A percentile compares a stretch with the other conserved stretches of the same genome.
Conservation (phyloP, 192 early-diverging fungal species). For the Glomus cerebriforme region DNA sequence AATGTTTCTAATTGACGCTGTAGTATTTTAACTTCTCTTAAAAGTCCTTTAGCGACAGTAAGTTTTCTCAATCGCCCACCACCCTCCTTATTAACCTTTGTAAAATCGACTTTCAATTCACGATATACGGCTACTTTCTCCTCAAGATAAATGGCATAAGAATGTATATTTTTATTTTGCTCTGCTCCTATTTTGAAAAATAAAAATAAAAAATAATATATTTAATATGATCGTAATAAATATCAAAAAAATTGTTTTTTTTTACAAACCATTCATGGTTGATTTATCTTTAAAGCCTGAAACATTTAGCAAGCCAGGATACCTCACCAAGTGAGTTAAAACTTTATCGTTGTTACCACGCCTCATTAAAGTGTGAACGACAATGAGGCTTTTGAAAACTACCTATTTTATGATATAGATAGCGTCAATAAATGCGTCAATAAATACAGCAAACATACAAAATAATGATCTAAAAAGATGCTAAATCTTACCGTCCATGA, state of each 20-base stretch:
- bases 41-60: constrained; percentile 58
- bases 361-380: constrained; percentile 74
- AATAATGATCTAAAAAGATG: background rate
- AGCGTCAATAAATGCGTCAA: background rate
- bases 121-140: constrained; percentile 68
- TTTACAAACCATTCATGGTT: constrained; percentile 28
- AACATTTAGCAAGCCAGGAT: constrained; percentile 52
- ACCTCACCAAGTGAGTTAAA: constrained; percentile 53
- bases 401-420: background rate
- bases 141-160: constrained; percentile 70
- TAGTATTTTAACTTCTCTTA: constrained; percentile 61
- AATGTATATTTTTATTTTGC: constrained; percentile 64
- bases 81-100: constrained; percentile 42
- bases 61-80: constrained; percentile 57
- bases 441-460: background rate
- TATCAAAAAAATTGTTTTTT: background rate
- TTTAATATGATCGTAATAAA: constrained; percentile 35
- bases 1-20: constrained; percentile 70
- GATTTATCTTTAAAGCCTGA: constrained; percentile 54
- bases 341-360: constrained; percentile 66
- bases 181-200: constrained; percentile 38
- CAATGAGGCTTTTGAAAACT: constrained; percentile 69
- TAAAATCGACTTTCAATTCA: constrained; percentile 66
- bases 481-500: constrained; percentile 62
- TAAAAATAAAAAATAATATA: constrained; percentile 26